phyloP scores from a whole-genome alignment of 1,139 yeast species.

The Kodamaea alishanica region DNA sequence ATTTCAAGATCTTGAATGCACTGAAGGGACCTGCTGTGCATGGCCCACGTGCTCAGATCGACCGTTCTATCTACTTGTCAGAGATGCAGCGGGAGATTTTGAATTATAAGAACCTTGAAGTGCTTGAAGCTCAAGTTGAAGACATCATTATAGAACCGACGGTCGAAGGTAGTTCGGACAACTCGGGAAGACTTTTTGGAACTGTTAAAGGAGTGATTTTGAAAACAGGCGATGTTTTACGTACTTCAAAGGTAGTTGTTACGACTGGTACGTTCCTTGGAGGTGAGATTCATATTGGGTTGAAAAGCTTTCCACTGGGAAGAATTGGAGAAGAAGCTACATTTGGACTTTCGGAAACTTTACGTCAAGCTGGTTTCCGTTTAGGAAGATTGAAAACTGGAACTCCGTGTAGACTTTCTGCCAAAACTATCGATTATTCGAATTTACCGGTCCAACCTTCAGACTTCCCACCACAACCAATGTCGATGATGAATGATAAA shows the following conservation, averaged over 20 bases:
- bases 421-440: slow-evolving; percentile 64
- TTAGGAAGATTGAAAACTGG: slow-evolving; percentile 94
- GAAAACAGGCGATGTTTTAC: slow-evolving; percentile 59
- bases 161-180: slow-evolving; percentile 17
- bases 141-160: slow-evolving; percentile 69
- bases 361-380: slow-evolving; percentile 71
- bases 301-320: slow-evolving; percentile 79
- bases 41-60: slow-evolving; percentile 98
- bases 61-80: slow-evolving; percentile 67
- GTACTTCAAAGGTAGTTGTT: slow-evolving; percentile 68
- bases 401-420: slow-evolving; percentile 86
- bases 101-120: slow-evolving; percentile 55
- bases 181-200: slow-evolving; percentile 38
- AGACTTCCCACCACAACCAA: slow-evolving; percentile 80
- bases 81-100: slow-evolving; percentile 76
- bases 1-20: slow-evolving; percentile 79
- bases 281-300: slow-evolving; percentile 91
- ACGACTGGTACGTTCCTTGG: slow-evolving; percentile 96
- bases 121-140: slow-evolving; percentile 74
- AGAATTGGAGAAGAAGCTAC: slow-evolving; percentile 92
- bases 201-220: slow-evolving; percentile 66
- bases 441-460: slow-evolving; percentile 66
- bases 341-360: slow-evolving; percentile 79
- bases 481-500: slow-evolving; percentile 74
- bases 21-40: slow-evolving; percentile 97